Evolutionary conservation across 169 alveolate genomes (phyloP).

Genomic region (Perkinsus olseni): DNA sequence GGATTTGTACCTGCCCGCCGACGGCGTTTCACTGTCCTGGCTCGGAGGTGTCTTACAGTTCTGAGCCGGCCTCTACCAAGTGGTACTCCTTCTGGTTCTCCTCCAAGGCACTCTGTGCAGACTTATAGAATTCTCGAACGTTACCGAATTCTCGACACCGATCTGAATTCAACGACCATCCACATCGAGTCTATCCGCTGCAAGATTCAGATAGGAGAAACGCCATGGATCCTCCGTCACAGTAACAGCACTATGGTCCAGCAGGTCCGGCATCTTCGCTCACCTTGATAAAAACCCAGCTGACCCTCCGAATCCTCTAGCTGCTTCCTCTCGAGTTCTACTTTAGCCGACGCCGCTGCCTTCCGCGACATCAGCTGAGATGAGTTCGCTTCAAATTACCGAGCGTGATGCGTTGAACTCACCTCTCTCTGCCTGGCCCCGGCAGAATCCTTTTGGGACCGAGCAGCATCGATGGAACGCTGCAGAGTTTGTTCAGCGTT

Average conservation of each 20-base stretch:
- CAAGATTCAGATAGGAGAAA: too few species aligned
- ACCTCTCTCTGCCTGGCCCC: not conserved
- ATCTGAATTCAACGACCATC: not conserved
- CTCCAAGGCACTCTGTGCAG: not conserved
- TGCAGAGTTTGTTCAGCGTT: not conserved
- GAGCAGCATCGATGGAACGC: not conserved
- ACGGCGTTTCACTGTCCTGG: too few species aligned
- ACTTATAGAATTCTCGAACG: not conserved
- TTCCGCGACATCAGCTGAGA: not conserved
- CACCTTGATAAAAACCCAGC: not conserved
- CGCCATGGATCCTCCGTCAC: too few species aligned
- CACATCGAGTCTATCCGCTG: too few species aligned
- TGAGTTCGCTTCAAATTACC: not conserved
- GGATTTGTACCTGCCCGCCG: not conserved
- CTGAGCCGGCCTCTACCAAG: not conserved
- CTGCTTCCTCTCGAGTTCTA: not conserved
- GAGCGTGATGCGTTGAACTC: not conserved
- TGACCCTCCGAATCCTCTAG: not conserved
- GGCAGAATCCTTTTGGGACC: not conserved
- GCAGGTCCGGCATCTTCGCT: too few species aligned
- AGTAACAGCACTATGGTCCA: too few species aligned
- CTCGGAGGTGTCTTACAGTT: not conserved
- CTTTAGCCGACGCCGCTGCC: not conserved
- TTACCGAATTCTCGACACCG: not conserved
- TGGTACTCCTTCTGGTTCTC: not conserved